These are phyloP conservation scores for Austroboletus novae-zelandiae DNA, from an alignment of 1,284 basidiomycete genomes.

Conservation along the genomic window DNA sequence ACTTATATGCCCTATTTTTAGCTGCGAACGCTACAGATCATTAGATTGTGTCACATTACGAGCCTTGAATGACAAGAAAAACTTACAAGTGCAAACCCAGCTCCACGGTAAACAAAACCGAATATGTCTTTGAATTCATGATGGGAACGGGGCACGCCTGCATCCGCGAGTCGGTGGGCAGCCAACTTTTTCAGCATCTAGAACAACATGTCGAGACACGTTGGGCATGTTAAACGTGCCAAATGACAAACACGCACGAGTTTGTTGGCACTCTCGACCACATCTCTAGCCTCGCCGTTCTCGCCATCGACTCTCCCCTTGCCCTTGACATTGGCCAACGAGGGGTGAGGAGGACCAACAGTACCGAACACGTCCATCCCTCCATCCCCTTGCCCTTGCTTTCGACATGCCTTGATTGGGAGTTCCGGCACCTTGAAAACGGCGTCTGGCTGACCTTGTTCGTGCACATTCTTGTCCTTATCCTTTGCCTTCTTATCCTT, in stretches of 20 bases:
- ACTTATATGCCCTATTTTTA: conserved; percentile 31
- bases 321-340: conserved; percentile 19
- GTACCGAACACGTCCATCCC: conserved; percentile 53
- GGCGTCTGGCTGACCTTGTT: conserved; percentile 10
- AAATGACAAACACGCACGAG: conserved; percentile 28
- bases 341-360: conserved; percentile 23
- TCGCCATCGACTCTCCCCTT: conserved; percentile 22
- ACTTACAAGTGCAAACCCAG: conserved; percentile 54
- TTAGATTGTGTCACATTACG: background rate
- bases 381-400: conserved; percentile 19
- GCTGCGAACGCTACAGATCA: conserved; percentile 38
- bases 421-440: conserved; percentile 52
- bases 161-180: conserved; percentile 37
- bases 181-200: conserved; percentile 47
- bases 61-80: background rate
- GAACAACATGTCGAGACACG: background rate
- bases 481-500: background rate
- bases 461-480: background rate
- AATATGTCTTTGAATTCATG: conserved; percentile 61
- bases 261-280: conserved; percentile 43
- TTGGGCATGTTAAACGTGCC: background rate
- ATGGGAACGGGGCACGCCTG: conserved; percentile 52
- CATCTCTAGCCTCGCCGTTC: conserved; percentile 13
- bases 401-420: conserved; percentile 31
- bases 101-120: conserved; percentile 51